phyloP scores from a whole-genome alignment of 2,329 filamentous ascomycete genomes.

The Botrytis cinerea region DNA sequence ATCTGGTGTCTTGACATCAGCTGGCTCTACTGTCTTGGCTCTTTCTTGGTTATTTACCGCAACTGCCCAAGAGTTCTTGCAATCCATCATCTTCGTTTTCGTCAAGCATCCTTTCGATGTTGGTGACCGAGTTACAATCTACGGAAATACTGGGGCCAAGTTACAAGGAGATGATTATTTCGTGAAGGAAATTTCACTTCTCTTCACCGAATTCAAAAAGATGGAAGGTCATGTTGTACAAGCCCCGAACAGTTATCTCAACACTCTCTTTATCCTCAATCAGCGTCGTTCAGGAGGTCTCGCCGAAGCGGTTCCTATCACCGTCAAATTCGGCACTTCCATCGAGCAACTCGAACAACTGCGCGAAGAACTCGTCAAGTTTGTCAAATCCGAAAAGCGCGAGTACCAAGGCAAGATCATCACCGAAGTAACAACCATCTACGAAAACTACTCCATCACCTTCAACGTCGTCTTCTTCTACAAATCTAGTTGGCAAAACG shows the following conservation, averaged over 20 bases:
- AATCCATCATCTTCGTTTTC: slow-evolving; percentile 93
- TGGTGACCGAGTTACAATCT: slow-evolving; percentile 87
- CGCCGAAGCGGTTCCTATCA: slow-evolving; percentile 80
- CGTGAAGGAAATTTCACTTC: slow-evolving; percentile 87
- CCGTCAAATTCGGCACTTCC: slow-evolving; percentile 86
- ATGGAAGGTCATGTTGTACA: slow-evolving; percentile 97
- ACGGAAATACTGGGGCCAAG: slow-evolving; percentile 80
- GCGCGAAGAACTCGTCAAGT: slow-evolving; percentile 77
- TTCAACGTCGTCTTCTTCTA: slow-evolving; percentile 97
- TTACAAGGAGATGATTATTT: slow-evolving; percentile 91
- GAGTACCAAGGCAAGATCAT: slow-evolving; percentile 86
- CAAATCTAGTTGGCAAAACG: slow-evolving; percentile 96
- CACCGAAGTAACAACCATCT: slow-evolving; percentile 77
- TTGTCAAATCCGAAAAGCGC: slow-evolving; percentile 81
- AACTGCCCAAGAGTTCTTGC: slow-evolving; percentile 91
- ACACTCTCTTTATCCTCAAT: slow-evolving; percentile 92
- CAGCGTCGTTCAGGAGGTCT: slow-evolving; percentile 86
- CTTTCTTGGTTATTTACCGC: slow-evolving; percentile 91
- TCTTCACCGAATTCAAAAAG: slow-evolving; percentile 98
- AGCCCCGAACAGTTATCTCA: slow-evolving; percentile 90
- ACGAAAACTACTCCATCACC: slow-evolving; percentile 80
- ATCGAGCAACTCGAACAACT: slow-evolving; percentile 80
- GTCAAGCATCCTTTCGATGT: slow-evolving; percentile 98
- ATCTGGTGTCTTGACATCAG: slow-evolving; percentile 86
- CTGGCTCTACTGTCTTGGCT: slow-evolving; percentile 83